Conservation (phyloP, 345 rosid species). For the Rhodomyrtus tomentosa region DNA sequence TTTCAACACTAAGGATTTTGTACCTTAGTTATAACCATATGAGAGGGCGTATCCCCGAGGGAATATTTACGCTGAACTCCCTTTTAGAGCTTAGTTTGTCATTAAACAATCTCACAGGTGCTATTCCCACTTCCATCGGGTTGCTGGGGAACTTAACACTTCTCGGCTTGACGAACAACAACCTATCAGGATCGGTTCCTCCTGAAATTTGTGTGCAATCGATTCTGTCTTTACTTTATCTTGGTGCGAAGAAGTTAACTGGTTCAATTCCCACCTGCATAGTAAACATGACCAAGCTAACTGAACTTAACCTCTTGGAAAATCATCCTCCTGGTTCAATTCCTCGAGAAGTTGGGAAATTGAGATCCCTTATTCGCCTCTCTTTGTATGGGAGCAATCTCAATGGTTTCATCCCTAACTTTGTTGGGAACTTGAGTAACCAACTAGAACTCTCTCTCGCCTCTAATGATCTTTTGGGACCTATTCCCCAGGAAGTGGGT, state of each 20-base stretch:
- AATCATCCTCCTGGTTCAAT: background rate
- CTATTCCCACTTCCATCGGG: background rate
- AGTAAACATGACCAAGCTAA: background rate
- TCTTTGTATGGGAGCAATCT: background rate
- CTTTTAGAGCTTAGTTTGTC: background rate
- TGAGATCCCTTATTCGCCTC: background rate
- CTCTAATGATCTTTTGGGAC: background rate
- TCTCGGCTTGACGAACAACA: background rate
- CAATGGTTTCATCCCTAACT: background rate
- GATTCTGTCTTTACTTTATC: background rate
- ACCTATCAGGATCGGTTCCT: background rate
- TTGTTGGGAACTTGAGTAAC: background rate
- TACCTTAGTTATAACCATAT: background rate
- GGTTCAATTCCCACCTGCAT: background rate
- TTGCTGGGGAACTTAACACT: background rate
- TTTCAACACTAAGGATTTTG: background rate
- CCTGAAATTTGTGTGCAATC: background rate
- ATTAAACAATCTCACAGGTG: background rate
- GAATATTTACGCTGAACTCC: background rate
- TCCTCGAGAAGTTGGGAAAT: background rate
- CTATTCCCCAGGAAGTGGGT: background rate
- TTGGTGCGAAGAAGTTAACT: background rate
- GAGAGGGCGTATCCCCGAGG: background rate
- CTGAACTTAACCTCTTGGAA: rapidly evolving
- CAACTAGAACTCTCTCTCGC: background rate